Evolutionary conservation across 345 rosid genomes (phyloP), one percentile per base, ranked within the genome.

Genomic region (Citrus trifoliata): DNA sequence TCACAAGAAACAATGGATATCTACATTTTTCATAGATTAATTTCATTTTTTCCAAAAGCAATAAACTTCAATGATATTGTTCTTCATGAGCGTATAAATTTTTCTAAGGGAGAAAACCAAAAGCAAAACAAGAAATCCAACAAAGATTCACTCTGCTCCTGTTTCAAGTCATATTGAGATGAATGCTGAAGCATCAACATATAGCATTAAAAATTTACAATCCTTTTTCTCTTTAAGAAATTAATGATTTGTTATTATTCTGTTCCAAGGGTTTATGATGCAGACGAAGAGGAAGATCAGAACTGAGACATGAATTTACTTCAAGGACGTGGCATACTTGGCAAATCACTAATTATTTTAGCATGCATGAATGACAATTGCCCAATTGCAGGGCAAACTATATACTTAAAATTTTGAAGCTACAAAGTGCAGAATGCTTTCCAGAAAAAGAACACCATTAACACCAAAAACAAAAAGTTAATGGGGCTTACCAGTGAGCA

Each of bases 401-500:
- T 30, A 42, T 2, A 42, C 30, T 48, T 0, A 9, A 27, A 12
- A 69, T 28, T 58, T 37, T 6, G 46, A 24, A 18, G 38, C 68
- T 56, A 71, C 7, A 48, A 38, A 58, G 12, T 48, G 24, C 2
- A n/a, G 35, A 77, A 67, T 48, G 25, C 51, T 76, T 53, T n/a
- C 70, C 13, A 10, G 19, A 22, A 25, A n/a, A 19, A n/a, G 73
- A 63, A 46, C 24, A 30, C 33, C 64, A 78, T 5, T 21, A 79
- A 60, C n/a, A 56, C 67, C 10, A 25, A 63, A 37, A 40, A 59
- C 40, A n/a, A 70, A 59, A 77, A 27, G 65, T 35, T 60, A 35
- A 53, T n/a, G 73, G 24, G 51, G 75, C 89, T 85, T 84, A 92
- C 98, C 87, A 75, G 92, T 84, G 60, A 95, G 87, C 99, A 96